Conservation (phyloP, 2,329 filamentous ascomycete genomes). For the Stylonectria norvegica region DNA sequence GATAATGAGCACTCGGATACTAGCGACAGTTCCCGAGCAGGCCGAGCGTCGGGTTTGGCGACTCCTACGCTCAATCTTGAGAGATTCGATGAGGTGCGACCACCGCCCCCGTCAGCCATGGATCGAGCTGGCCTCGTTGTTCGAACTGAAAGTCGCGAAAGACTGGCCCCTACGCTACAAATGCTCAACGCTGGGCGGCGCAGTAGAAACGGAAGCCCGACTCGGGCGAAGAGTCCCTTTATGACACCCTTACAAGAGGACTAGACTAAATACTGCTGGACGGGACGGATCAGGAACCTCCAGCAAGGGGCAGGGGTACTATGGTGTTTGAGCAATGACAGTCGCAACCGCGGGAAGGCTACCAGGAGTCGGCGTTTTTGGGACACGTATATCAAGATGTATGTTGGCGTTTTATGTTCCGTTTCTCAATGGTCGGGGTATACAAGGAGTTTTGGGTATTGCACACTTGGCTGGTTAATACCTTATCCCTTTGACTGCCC, state of each 20-base stretch:
- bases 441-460: no score
- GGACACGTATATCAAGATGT: no score
- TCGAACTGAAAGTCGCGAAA: constrained; percentile 81
- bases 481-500: no score
- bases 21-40: constrained; percentile 51
- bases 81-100: constrained; percentile 47
- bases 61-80: constrained; percentile 60
- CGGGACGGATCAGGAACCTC: no score
- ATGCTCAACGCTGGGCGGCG: constrained; percentile 55
- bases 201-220: constrained; percentile 56
- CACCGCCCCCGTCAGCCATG: constrained; percentile 44
- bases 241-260: constrained; percentile 48
- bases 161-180: constrained; percentile 57
- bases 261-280: constrained; percentile 17
- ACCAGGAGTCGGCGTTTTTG: no score
- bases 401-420: no score
- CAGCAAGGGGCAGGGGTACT: no score
- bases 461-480: no score
- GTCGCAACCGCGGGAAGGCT: no score
- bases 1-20: constrained; percentile 63
- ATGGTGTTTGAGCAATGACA: no score
- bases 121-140: constrained; percentile 72
- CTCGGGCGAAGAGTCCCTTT: constrained; percentile 56
- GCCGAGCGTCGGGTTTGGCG: constrained; percentile 62
- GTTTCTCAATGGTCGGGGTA: no score